Conservation (phyloP, 768 basidiomycete genomes). For the Russula dissimulans region DNA sequence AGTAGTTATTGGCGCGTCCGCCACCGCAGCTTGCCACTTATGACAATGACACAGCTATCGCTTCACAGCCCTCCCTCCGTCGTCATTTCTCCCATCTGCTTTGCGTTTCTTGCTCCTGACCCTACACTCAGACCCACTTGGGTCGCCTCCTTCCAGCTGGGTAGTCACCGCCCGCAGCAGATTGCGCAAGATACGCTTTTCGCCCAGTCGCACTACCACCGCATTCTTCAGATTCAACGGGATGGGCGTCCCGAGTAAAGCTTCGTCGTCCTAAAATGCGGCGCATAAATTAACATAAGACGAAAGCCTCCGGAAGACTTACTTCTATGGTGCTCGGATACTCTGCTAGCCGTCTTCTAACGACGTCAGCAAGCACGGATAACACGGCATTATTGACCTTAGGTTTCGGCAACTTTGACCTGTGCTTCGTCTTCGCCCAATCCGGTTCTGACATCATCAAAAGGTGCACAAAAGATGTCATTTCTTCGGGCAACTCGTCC, state of each 20-base stretch:
- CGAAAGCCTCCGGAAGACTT: conserved; percentile 20
- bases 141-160: background rate
- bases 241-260: conserved; percentile 28
- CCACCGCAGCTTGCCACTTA: too few species aligned
- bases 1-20: too few species aligned
- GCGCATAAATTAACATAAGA: background rate
- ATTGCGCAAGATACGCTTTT: conserved; percentile 55
- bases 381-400: conserved; percentile 43
- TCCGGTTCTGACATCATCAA: conserved; percentile 47
- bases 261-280: conserved; percentile 40
- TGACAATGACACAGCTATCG: background rate
- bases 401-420: conserved; percentile 68
- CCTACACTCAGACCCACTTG: background rate
- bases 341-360: conserved; percentile 40
- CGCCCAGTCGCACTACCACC: conserved; percentile 65
- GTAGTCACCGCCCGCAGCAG: background rate
- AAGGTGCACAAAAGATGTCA: conserved; percentile 58
- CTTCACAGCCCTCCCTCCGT: background rate
- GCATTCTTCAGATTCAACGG: conserved; percentile 49
- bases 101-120: conserved; percentile 9
- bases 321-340: conserved; percentile 60
- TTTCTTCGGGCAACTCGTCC: conserved; percentile 41
- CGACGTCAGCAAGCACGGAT: conserved; percentile 37
- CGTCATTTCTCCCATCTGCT: background rate
- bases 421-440: conserved; percentile 50